These are phyloP conservation scores for Phenoliferia sp. DNA, from an alignment of 1,284 basidiomycete species.

Conservation along the genomic window DNA sequence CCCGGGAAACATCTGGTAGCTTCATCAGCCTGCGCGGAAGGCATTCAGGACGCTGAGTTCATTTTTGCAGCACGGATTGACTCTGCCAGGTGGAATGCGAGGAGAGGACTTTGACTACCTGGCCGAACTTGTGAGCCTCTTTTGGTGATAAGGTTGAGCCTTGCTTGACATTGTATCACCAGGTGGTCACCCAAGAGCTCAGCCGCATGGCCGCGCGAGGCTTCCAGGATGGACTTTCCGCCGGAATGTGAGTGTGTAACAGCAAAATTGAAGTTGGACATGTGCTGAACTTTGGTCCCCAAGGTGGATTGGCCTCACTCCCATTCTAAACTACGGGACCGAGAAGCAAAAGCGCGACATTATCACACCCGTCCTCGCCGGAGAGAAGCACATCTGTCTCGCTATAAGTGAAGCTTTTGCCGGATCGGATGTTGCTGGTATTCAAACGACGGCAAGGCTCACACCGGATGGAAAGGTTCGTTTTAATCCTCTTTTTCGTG, in stretches of 20 bases:
- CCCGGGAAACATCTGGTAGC: conserved; percentile 60
- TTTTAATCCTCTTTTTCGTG: neutral
- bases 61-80: conserved; percentile 50
- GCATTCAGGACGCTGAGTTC: neutral
- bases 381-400: conserved; percentile 74
- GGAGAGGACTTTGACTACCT: conserved; percentile 88
- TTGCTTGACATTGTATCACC: neutral
- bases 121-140: conserved; percentile 52
- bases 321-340: conserved; percentile 69
- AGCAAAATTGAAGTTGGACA: neutral
- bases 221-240: conserved; percentile 8
- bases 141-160: neutral
- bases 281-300: neutral
- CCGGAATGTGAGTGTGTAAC: neutral
- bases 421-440: conserved; percentile 37
- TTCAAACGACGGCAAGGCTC: conserved; percentile 70
- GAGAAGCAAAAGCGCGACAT: conserved; percentile 70
- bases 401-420: conserved; percentile 80
- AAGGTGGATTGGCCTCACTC: conserved; percentile 60
- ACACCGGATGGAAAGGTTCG: conserved; percentile 64
- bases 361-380: conserved; percentile 71
- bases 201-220: conserved; percentile 68
- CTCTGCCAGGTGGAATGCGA: conserved; percentile 41
- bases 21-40: conserved; percentile 50
- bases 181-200: conserved; percentile 78